These are phyloP conservation scores for Poa annua DNA, from an alignment of 176 grass and related monocot species.

Conservation along the genomic window DNA sequence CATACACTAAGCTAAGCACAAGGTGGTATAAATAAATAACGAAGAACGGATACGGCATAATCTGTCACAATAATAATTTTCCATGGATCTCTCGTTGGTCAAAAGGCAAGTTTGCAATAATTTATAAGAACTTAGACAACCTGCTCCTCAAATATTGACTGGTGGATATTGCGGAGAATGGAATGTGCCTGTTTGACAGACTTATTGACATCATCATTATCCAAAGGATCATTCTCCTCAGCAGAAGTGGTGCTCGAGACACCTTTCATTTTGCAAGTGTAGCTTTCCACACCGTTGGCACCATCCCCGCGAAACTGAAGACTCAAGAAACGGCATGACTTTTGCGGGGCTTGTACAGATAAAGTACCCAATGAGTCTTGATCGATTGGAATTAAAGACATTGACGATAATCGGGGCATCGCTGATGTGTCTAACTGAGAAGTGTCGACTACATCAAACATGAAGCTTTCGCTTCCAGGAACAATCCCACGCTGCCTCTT, in stretches of 20 bases:
- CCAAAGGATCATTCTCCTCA: constrained; percentile 44
- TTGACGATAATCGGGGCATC: constrained; percentile 49
- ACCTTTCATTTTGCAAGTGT: constrained; percentile 49
- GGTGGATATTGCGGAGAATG: constrained; percentile 69
- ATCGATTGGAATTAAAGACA: constrained; percentile 63
- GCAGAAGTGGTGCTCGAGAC: constrained; percentile 37
- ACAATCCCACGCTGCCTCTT: constrained; percentile 64
- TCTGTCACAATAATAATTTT: constrained; percentile 19
- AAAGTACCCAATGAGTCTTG: constrained; percentile 70
- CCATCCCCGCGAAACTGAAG: constrained; percentile 67
- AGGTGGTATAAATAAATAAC: constrained; percentile 34
- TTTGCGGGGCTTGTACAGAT: constrained; percentile 74
- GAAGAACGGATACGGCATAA: not conserved
- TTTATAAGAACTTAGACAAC: constrained; percentile 40
- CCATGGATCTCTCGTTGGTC: not conserved
- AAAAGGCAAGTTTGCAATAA: constrained; percentile 26
- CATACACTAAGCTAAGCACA: constrained; percentile 29
- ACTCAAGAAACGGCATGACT: constrained; percentile 60
- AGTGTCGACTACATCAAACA: constrained; percentile 81
- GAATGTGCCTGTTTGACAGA: constrained; percentile 73
- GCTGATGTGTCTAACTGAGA: constrained; percentile 50
- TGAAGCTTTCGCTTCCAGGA: constrained; percentile 66
- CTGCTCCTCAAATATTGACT: constrained; percentile 88
- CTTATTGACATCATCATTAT: constrained; percentile 61
- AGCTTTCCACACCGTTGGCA: constrained; percentile 30